These are phyloP conservation scores for Gomphus bonarii DNA, from an alignment of 1,284 basidiomycete genomes.

Conservation along the genomic window DNA sequence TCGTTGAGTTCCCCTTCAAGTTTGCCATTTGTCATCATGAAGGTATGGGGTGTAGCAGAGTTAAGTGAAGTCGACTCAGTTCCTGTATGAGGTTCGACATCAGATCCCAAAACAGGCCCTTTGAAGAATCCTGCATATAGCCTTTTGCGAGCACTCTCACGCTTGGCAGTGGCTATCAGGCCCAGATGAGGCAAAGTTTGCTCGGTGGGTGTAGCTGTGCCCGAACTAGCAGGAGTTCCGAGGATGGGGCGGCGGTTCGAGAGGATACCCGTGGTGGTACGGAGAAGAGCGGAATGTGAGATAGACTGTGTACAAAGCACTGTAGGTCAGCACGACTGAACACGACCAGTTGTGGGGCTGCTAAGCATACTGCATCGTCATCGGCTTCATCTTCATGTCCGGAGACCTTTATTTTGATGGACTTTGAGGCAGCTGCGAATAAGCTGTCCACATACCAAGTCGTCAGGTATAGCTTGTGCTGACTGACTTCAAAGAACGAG, in stretches of 20 bases:
- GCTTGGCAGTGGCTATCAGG: constrained; percentile 58
- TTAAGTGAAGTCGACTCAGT: background rate
- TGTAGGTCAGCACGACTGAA: background rate
- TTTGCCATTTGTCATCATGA: background rate
- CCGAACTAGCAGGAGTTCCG: constrained; percentile 36
- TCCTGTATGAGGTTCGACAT: constrained; percentile 17
- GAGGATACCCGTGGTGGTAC: constrained; percentile 68
- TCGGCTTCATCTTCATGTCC: constrained; percentile 19
- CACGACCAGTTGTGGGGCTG: background rate
- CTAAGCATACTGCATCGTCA: background rate
- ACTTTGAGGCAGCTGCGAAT: constrained; percentile 66
- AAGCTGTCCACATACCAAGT: constrained; percentile 35
- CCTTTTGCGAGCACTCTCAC: constrained; percentile 62
- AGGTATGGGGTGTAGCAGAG: background rate
- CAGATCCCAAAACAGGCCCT: constrained; percentile 52
- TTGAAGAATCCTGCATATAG: constrained; percentile 78
- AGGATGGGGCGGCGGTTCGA: constrained; percentile 55
- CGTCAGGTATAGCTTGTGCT: background rate
- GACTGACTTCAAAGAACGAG: background rate
- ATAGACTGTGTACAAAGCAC: background rate
- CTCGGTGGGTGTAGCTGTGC: constrained; percentile 32
- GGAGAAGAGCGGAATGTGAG: constrained; percentile 28
- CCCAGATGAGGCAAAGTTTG: constrained; percentile 31
- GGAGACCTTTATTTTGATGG: constrained; percentile 57
- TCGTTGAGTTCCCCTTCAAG: background rate